Base-by-base conservation (phyloP, 2,329 filamentous ascomycete species). In the Eutypa lata region DNA sequence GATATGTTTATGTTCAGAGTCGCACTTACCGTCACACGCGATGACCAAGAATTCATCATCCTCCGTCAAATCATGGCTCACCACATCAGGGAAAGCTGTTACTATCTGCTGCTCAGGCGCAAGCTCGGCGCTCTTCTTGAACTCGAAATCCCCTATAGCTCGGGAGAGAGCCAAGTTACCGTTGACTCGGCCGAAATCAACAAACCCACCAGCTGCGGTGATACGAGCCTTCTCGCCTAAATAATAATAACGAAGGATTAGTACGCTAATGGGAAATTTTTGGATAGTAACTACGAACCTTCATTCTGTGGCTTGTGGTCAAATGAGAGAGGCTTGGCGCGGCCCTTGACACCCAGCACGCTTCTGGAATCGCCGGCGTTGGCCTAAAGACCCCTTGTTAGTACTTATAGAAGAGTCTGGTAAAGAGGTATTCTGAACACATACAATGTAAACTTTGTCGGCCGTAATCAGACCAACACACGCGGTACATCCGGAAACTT, bases 221-320 rank as follows among this genome's bases (percentile, higher is more conserved):
- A 99, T 99, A 67, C 94, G 86, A 61, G 92, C 92, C 75, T 96
- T 97, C 76, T 99, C 94, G 70, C 86, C 91, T 96, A 51, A 31
- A 49, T 43, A 49, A 40, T 24, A 22, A 35, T 40, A 48, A 24
- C 44, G 28, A 47, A 50, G n/a, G 42, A 55, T 45, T 31, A 22
- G 11, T 42, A 47, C 14, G 42, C 19, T 28, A 46, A 31, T 33
- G 18, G 33, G 43, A 26, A 42, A 43, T 28, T 24, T n/a, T 13
- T 11, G 5, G 6, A 45, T 24, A 54, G 11, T 28, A 11, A 16
- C n/a, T n/a, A 45, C 78, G 53, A 69, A 95, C 91, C 90, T 82
- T 99, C 94, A 64, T 97, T 97, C 72, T 97, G 92, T 42, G 94
- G 94, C 77, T 99, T 99, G 80, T 99, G 94, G 72, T 99, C 94